Percentiles rank a stretch among this genome's conserved stretches.
phyloP scores from a whole-genome alignment of 2,329 filamentous ascomycete genomes.

The Fusarium caatingaense region DNA sequence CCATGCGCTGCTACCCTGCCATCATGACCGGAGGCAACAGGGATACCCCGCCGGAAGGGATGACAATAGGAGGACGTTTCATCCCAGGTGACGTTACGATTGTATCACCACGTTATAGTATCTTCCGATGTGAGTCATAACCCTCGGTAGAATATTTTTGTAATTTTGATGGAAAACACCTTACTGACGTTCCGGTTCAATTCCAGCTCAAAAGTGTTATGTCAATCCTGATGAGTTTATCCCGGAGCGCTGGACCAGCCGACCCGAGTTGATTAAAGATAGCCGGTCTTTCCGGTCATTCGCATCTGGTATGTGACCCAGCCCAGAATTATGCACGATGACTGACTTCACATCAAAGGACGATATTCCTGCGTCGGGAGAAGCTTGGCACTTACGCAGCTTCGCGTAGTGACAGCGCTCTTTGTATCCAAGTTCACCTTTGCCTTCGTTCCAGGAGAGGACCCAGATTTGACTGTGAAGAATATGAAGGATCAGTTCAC shows the following conservation, averaged over 20 bases:
- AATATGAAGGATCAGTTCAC: background rate
- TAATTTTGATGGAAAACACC: too few relatives aligned
- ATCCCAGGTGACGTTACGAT: background rate
- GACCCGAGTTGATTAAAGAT: background rate
- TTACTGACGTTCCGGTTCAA: background rate
- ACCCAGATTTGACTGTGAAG: rapidly evolving
- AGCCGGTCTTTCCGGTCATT: rapidly evolving
- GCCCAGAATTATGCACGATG: rapidly evolving
- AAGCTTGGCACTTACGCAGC: rapidly evolving
- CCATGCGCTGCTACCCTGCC: background rate
- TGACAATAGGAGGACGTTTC: background rate
- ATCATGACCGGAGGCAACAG: background rate
- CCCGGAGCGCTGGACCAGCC: background rate
- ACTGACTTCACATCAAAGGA: background rate
- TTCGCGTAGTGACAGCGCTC: background rate
- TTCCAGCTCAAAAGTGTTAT: background rate
- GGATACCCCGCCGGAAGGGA: background rate
- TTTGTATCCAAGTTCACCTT: background rate
- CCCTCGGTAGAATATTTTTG: too few relatives aligned
- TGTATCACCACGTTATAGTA: background rate
- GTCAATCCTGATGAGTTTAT: background rate
- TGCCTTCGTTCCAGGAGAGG: background rate
- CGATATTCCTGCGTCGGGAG: background rate
- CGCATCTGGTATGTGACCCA: background rate
- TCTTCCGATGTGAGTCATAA: background rate